Conservation (phyloP, 169 alveolate genomes). For the Plasmodium yoelii region DNA sequence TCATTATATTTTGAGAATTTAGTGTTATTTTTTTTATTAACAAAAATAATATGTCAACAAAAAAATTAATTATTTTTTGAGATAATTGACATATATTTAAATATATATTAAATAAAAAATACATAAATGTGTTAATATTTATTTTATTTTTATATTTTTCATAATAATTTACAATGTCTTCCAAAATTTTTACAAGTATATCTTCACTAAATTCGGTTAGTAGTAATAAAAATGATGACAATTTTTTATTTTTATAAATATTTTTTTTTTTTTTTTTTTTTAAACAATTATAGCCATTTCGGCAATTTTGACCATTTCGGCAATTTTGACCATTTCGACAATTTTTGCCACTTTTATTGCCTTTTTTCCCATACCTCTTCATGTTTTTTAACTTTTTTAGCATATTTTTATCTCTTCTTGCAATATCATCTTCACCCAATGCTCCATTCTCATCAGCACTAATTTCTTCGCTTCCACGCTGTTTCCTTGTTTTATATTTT, state of each 20-base stretch:
- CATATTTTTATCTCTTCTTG: constrained; percentile 35
- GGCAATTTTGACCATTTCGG: too few relatives aligned
- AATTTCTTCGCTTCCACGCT: neutral
- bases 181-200: constrained; percentile 59
- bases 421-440: neutral
- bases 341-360: too few relatives aligned
- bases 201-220: constrained; percentile 59
- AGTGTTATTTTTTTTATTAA: constrained; percentile 57
- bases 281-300: too few relatives aligned
- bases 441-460: neutral
- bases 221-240: constrained; percentile 36
- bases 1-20: constrained; percentile 65
- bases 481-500: neutral
- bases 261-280: constrained; percentile 37
- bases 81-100: constrained; percentile 53
- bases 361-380: constrained; percentile 14
- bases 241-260: constrained; percentile 51
- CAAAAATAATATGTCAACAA: constrained; percentile 53
- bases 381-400: constrained; percentile 48
- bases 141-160: constrained; percentile 62
- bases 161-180: constrained; percentile 68
- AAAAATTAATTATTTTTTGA: constrained; percentile 32
- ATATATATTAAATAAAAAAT: constrained; percentile 67
- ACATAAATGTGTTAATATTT: constrained; percentile 66
- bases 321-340: too few relatives aligned